Percentiles rank a stretch among this genome's conserved stretches.
These are phyloP conservation scores for Apiospora rasikravindrae DNA, from an alignment of 2,329 filamentous ascomycete genomes.

Conservation along the genomic window DNA sequence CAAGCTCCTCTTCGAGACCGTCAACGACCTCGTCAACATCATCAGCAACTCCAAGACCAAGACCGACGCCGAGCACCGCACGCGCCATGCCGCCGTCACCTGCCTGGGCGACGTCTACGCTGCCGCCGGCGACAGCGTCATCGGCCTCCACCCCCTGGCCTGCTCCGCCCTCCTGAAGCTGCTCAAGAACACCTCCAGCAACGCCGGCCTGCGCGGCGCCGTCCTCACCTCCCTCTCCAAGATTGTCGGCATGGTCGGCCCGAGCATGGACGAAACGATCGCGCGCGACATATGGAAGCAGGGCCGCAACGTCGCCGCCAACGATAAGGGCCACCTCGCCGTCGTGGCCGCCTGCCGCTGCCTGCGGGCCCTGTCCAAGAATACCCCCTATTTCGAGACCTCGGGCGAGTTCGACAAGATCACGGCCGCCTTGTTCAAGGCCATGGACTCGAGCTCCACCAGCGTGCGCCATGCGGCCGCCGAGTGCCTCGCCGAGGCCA, in stretches of 20 bases:
- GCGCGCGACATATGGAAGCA: constrained; percentile 96
- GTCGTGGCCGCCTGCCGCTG: constrained; percentile 81
- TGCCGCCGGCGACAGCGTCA: constrained; percentile 91
- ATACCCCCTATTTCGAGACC: constrained; percentile 85
- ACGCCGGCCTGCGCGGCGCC: constrained; percentile 82
- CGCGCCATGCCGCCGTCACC: constrained; percentile 85
- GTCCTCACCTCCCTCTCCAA: constrained; percentile 78
- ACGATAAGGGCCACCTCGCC: constrained; percentile 84
- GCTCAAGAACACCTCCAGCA: constrained; percentile 77
- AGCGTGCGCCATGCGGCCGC: constrained; percentile 85
- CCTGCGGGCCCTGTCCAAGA: constrained; percentile 72
- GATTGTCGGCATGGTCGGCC: constrained; percentile 74
- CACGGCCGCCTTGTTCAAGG: constrained; percentile 82
- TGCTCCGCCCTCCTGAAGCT: constrained; percentile 77
- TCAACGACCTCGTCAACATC: constrained; percentile 83
- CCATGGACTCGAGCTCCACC: constrained; percentile 77
- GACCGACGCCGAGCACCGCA: constrained; percentile 75
- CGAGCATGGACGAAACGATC: constrained; percentile 80
- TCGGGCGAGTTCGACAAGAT: constrained; percentile 89
- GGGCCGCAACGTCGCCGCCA: constrained; percentile 73
- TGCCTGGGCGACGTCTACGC: constrained; percentile 90
- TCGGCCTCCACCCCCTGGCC: constrained; percentile 78
- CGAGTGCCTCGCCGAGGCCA: constrained; percentile 79
- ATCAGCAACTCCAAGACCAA: constrained; percentile 75
- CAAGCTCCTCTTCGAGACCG: constrained; percentile 90